Conservation (phyloP, 2,329 filamentous ascomycete species). For the Acrocalymma vagum region DNA sequence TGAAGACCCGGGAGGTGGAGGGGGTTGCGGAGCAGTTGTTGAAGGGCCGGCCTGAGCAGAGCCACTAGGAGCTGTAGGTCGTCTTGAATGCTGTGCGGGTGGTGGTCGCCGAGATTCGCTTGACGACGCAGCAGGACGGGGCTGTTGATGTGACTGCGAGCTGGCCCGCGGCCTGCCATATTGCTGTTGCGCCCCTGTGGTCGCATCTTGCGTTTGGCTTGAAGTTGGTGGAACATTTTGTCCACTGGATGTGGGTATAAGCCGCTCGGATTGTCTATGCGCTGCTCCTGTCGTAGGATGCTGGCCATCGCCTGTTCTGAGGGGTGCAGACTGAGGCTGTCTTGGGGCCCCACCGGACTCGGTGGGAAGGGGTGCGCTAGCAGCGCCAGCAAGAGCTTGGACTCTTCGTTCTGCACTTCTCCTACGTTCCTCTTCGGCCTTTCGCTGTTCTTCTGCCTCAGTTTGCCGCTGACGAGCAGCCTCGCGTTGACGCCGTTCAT, state of each 20-base stretch:
- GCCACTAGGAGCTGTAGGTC: slow-evolving; percentile 38
- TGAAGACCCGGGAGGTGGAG: slow-evolving; percentile 31
- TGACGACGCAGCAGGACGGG: slow-evolving; percentile 35
- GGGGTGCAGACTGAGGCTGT: slow-evolving; percentile 33
- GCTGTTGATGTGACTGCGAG: slow-evolving; percentile 46
- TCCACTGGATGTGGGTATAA: slow-evolving; percentile 15
- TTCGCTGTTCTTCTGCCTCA: slow-evolving; percentile 61
- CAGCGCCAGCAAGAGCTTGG: slow-evolving; percentile 62
- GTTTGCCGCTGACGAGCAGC: slow-evolving; percentile 74
- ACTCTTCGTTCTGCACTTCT: slow-evolving; percentile 68
- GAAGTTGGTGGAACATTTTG: slow-evolving; percentile 25
- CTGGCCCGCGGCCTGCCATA: slow-evolving; percentile 39
- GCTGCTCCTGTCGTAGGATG: slow-evolving; percentile 33
- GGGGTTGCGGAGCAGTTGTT: slow-evolving; percentile 36
- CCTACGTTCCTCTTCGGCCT: slow-evolving; percentile 60
- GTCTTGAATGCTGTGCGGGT: slow-evolving; percentile 39
- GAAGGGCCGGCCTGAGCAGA: slow-evolving; percentile 43
- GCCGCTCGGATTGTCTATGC: slow-evolving; percentile 38
- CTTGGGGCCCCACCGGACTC: slow-evolving; percentile 38
- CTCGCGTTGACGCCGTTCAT: slow-evolving; percentile 81
- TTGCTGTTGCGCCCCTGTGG: slow-evolving; percentile 39
- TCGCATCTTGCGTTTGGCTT: slow-evolving; percentile 31
- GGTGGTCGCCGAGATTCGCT: slow-evolving; percentile 40
- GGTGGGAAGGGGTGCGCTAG: slow-evolving; percentile 45
- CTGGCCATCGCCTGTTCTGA: slow-evolving; percentile 34